Percentiles rank a stretch among this genome's conserved stretches.
phyloP scores from a whole-genome alignment of 768 basidiomycete species.

The Trichaptum fuscoviolaceum region DNA sequence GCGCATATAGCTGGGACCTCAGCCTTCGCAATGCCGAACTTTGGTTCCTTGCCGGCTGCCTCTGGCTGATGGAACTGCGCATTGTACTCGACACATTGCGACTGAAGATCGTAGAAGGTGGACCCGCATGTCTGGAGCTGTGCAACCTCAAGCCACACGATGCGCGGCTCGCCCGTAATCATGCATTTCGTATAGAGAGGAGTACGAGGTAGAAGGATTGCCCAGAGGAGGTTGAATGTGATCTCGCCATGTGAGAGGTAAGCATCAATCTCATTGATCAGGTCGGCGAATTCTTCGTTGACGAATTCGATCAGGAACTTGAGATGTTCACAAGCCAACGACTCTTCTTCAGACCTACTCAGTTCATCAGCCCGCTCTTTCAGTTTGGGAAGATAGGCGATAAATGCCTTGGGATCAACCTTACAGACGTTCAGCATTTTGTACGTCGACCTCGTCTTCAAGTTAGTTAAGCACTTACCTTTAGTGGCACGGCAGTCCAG shows the following conservation, averaged over 20 bases:
- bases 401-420: background rate
- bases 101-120: constrained; percentile 7
- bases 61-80: constrained; percentile 10
- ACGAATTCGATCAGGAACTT: background rate
- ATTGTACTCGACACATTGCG: constrained; percentile 9
- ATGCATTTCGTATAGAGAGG: constrained; percentile 8
- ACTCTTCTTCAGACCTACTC: background rate
- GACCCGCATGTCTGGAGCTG: background rate
- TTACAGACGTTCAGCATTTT: background rate
- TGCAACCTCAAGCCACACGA: background rate
- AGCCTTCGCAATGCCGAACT: constrained; percentile 20
- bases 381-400: background rate
- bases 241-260: constrained; percentile 12
- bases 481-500: background rate
- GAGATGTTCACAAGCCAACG: constrained; percentile 4
- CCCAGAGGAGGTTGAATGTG: constrained; percentile 15
- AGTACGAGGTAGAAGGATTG: constrained; percentile 12
- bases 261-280: constrained; percentile 7
- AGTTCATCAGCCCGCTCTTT: background rate
- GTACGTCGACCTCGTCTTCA: background rate
- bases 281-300: background rate
- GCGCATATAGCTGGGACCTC: constrained; percentile 9
- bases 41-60: constrained; percentile 5
- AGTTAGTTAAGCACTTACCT: background rate
- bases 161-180: background rate